Percentiles rank a stretch among this genome's conserved stretches.
Evolutionary conservation across 2,329 filamentous ascomycete genomes (phyloP).

Genomic region (Sporothrix luriei): DNA sequence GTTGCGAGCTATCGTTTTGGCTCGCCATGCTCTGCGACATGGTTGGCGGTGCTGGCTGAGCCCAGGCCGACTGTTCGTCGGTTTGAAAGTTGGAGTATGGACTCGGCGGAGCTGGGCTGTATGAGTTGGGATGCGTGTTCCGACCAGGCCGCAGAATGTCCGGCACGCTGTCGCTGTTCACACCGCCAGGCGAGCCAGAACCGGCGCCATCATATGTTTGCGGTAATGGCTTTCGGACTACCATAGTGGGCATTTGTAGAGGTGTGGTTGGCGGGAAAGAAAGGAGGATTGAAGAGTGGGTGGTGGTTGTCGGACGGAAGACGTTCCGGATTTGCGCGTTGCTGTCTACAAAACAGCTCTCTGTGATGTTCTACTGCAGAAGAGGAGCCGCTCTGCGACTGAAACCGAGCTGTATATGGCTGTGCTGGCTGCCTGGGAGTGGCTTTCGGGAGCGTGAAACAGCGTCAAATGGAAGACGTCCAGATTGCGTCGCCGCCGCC

Average conservation of each 20-base stretch:
- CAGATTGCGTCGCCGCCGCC: conserved; percentile 29
- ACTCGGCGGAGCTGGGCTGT: conserved; percentile 20
- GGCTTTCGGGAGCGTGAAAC: background rate
- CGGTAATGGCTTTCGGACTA: conserved; percentile 47
- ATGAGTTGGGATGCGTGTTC: conserved; percentile 2
- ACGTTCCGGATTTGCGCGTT: background rate
- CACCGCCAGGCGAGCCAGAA: conserved; percentile 17
- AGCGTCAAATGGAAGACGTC: background rate
- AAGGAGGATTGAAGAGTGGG: background rate
- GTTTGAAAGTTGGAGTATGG: conserved; percentile 40
- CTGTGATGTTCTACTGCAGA: background rate
- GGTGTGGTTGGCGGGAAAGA: background rate
- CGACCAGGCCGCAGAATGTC: conserved; percentile 43
- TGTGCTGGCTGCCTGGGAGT: conserved; percentile 1
- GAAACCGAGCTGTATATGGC: background rate
- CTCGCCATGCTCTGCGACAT: background rate
- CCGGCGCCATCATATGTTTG: conserved; percentile 41
- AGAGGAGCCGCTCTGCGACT: background rate
- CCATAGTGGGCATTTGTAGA: conserved; percentile 43
- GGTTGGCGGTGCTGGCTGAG: conserved; percentile 29
- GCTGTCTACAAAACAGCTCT: background rate
- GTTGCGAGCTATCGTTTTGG: background rate
- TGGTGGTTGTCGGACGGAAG: background rate
- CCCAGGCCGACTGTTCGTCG: conserved; percentile 46
- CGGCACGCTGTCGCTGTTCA: conserved; percentile 39